Evolutionary conservation across 805 yeast genomes (phyloP), one percentile per base, ranked within the genome.

Genomic region (Starmerella sp.): DNA sequence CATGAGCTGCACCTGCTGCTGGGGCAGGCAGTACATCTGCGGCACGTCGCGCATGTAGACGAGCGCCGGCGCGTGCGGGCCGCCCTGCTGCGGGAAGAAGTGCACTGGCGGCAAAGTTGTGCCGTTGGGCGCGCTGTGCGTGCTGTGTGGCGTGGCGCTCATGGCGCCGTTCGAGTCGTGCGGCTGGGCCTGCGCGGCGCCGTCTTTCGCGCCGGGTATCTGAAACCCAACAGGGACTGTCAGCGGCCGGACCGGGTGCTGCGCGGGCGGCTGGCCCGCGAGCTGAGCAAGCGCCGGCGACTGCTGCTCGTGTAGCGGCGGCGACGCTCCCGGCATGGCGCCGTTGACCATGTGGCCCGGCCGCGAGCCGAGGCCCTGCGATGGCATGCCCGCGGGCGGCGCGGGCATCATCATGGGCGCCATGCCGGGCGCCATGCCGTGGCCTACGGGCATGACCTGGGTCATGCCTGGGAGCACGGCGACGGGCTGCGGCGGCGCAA

Each of bases 1-100:
- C 50, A 57, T 54, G 51, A 52, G 17, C 31, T 39, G 53, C 39
- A 55, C 42, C 41, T 57, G 57, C 48, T 51, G 58, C 15, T 54
- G 47, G 32, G 32, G 44, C 45, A 48, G 4, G 47, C 39, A 46
- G 38, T 42, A 43, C 35, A 53, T 29, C 49, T 48, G 56, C 17
- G 43, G 14, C 14, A 45, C 39, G 44, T 47, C 51, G 32, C 48
- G 13, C 48, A 50, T 29, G 47, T 34, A 38, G 17, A 50, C 41
- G 22, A 49, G 34, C 36, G 57, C 52, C 41, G 39, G 54, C 15
- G 41, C 30, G 9, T 30, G 49, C 1, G 32, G 32, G 6, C 32
- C 45, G 8, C 15, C 32, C 10, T 42, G 45, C 32, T 22, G 43
- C 6, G 28, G 30, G 6, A 10, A 10, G 13, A 14, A 22, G 11